A percentile compares a stretch with the other conserved stretches of the same genome.
Evolutionary conservation across 2,329 filamentous ascomycete species (phyloP).

Genomic region (Aspergillus pseudotamarii): DNA sequence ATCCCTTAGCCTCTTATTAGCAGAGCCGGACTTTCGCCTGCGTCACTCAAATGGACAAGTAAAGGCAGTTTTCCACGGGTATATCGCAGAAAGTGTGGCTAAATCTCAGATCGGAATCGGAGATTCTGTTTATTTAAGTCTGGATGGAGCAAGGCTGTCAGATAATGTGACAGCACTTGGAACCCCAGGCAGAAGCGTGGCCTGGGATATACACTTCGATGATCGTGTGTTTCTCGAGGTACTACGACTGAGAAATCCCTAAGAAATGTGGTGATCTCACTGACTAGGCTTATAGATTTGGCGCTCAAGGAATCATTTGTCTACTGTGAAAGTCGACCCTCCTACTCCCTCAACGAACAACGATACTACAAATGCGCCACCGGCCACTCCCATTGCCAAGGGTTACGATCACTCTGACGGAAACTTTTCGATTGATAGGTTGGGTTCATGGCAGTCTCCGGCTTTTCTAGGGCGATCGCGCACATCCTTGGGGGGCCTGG

Average conservation of each 20-base stretch:
- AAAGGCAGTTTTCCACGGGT: constrained; percentile 72
- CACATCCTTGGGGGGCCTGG: constrained; percentile 68
- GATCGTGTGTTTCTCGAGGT: constrained; percentile 40
- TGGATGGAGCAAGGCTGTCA: constrained; percentile 70
- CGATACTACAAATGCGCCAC: constrained; percentile 23
- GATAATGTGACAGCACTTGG: constrained; percentile 54
- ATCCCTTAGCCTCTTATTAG: constrained; percentile 76
- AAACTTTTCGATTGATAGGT: constrained; percentile 30
- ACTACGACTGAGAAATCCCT: background rate
- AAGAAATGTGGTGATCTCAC: background rate
- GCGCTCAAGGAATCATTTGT: constrained; percentile 26
- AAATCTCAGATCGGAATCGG: constrained; percentile 73
- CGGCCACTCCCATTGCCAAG: constrained; percentile 30
- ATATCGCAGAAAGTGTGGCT: constrained; percentile 70
- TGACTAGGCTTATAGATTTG: constrained; percentile 25
- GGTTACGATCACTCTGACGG: constrained; percentile 17
- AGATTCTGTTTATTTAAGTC: constrained; percentile 70
- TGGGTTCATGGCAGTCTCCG: constrained; percentile 71
- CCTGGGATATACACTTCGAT: constrained; percentile 59
- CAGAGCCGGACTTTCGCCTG: constrained; percentile 80
- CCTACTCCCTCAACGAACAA: constrained; percentile 30
- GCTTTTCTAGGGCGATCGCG: constrained; percentile 75
- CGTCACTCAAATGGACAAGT: constrained; percentile 79
- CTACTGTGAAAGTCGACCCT: constrained; percentile 56
- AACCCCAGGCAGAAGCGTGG: constrained; percentile 60